A percentile compares a stretch with the other conserved stretches of the same genome.
Evolutionary conservation across 257 asterid species (phyloP).

Genomic region (Solanum commersonii): DNA sequence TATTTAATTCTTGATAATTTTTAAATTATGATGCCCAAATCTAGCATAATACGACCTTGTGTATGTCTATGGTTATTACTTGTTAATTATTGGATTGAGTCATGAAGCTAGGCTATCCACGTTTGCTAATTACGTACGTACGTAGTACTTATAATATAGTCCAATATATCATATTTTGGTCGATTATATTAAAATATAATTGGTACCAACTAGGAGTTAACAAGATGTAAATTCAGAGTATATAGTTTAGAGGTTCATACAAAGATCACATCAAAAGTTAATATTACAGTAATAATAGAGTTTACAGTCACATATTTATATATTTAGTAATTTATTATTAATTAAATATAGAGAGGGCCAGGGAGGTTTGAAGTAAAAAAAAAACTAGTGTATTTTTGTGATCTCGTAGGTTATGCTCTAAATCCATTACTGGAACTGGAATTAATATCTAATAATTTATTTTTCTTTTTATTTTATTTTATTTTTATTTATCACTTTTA

Average conservation of each 20-base stretch:
- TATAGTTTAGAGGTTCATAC: neutral
- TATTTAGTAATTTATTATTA: neutral
- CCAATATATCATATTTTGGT: neutral
- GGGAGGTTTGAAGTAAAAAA: neutral
- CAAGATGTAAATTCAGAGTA: neutral
- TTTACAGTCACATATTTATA: neutral
- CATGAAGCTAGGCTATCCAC: neutral
- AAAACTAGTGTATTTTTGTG: neutral
- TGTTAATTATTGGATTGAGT: neutral
- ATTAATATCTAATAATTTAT: neutral
- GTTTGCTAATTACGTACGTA: neutral
- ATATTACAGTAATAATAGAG: neutral
- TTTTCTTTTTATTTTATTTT: too few relatives aligned
- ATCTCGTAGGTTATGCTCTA: neutral
- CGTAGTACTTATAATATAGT: neutral
- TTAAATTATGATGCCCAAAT: neutral
- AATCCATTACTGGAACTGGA: neutral
- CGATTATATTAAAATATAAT: neutral
- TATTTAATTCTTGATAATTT: neutral
- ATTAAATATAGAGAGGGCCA: neutral
- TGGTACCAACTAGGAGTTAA: neutral
- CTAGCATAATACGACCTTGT: neutral
- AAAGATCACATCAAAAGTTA: neutral
- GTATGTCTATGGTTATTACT: neutral
- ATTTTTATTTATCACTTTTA: too few relatives aligned